phyloP scores from a whole-genome alignment of 1,139 yeast genomes.

The Arxiozyma slooffiae region DNA sequence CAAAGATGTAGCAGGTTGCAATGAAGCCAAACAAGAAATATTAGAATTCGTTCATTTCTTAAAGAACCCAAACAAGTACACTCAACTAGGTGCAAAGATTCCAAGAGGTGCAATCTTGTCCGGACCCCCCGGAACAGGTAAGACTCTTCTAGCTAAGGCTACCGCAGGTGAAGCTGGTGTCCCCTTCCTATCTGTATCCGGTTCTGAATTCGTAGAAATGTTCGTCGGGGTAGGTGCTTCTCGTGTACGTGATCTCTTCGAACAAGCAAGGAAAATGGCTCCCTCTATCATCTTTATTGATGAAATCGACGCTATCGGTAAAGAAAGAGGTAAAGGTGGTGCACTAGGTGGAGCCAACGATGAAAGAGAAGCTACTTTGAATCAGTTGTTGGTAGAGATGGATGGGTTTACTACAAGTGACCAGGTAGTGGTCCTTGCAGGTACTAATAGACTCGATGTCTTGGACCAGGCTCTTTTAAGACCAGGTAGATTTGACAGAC shows the following conservation, averaged over 20 bases:
- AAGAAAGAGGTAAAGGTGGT: constrained; percentile 76
- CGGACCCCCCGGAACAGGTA: constrained; percentile 99
- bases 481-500: constrained; percentile 96
- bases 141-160: constrained; percentile 92
- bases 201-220: constrained; percentile 97
- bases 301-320: constrained; percentile 97
- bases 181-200: constrained; percentile 91
- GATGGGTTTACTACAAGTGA: constrained; percentile 87
- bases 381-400: constrained; percentile 93
- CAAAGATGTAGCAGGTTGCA: constrained; percentile 94
- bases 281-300: constrained; percentile 92
- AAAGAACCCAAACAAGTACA: constrained; percentile 82
- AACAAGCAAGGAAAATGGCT: constrained; percentile 84
- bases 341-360: constrained; percentile 81
- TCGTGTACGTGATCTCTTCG: constrained; percentile 87
- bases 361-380: constrained; percentile 91
- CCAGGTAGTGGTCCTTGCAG: constrained; percentile 95
- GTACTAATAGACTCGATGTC: constrained; percentile 92
- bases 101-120: constrained; percentile 96
- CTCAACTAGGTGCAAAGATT: constrained; percentile 86
- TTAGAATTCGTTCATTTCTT: constrained; percentile 94
- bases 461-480: constrained; percentile 86
- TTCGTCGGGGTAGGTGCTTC: constrained; percentile 99
- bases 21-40: constrained; percentile 95
- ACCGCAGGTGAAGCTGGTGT: constrained; percentile 99